Evolutionary conservation across 768 basidiomycete species (phyloP), one percentile per base, ranked within the genome.

Genomic region (Lactarius hatsudake): DNA sequence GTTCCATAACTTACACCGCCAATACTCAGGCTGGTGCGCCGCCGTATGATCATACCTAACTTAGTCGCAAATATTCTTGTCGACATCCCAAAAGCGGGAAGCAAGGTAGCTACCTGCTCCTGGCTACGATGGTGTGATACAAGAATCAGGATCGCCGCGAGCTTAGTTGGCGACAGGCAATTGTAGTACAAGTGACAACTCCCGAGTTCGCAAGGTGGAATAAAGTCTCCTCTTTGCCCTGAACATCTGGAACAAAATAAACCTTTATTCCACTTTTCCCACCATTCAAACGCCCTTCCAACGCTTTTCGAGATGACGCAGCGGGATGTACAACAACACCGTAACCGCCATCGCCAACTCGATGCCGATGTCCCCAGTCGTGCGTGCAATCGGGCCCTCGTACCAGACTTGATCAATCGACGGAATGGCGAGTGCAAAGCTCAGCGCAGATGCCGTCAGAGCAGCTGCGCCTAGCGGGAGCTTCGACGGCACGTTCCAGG

Each of bases 331-430:
- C 43, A 84, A 69, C 45, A 84, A 20, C 15, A 74, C 77, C 0
- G 83, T 81, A 7, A 81, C 75, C 5, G 76, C 73, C 61, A 87
- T 84, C 0, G 87, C 87, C 18, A 86, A 75, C 66, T 89, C 80
- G 45, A 93, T 83, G 3, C 88, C 91, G 62, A 93, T 85, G 74
- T 93, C 91, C 3, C 91, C 91, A 13, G 87, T 80, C 9, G 72
- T 77, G 42, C 73, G 71, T 3, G 89, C 90, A 26, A 92, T 86
- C 0, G 89, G 90, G 0, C 91, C 91, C 3, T 78, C 75, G 72
- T 84, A 92, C 85, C 86, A 91, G 18, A 79, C 83, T 72, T 93
- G 89, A 65, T 83, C 78, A 85, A 93, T 93, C 60, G 80, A 85
- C 8, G 88, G 86, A 6, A 91, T 77, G 26, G 88, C 76, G 26